phyloP scores from a whole-genome alignment of 2,329 filamentous ascomycete species.

The Graphilbum fragrans region DNA sequence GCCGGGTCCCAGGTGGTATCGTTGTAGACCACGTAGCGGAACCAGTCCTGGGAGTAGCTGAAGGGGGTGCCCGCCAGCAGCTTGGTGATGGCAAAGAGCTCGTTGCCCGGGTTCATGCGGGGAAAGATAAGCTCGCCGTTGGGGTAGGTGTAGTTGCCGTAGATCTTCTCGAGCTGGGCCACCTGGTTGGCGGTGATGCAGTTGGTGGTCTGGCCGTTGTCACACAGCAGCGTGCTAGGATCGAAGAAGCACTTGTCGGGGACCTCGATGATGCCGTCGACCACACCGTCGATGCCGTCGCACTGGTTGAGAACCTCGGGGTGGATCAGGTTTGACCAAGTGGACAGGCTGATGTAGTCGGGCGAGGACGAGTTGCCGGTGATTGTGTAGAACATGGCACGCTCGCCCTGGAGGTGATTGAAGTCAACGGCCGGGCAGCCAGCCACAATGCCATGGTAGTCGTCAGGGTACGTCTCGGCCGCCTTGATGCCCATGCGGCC shows the following conservation, averaged over 20 bases:
- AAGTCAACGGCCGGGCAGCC: slow-evolving; percentile 29
- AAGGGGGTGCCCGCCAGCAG: slow-evolving; percentile 28
- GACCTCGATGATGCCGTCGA: slow-evolving; percentile 6
- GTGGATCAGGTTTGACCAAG: slow-evolving; percentile 5
- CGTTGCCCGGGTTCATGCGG: slow-evolving; percentile 34
- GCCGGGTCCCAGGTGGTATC: slow-evolving; percentile 27
- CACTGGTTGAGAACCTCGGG: slow-evolving; percentile 6
- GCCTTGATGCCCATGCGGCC: slow-evolving; percentile 45
- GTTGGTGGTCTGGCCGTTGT: not conserved
- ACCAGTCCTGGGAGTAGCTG: slow-evolving; percentile 32
- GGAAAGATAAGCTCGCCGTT: slow-evolving; percentile 35
- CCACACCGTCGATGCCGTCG: slow-evolving; percentile 6
- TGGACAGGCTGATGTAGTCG: slow-evolving; percentile 2
- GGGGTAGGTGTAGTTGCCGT: slow-evolving; percentile 1
- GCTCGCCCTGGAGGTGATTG: slow-evolving; percentile 19
- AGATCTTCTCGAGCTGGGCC: slow-evolving; percentile 2
- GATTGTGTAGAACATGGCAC: slow-evolving; percentile 30
- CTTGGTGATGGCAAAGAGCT: slow-evolving; percentile 21
- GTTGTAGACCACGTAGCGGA: slow-evolving; percentile 33
- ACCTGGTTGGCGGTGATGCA: slow-evolving; percentile 5
- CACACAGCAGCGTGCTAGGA: slow-evolving; percentile 1
- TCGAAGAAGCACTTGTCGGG: slow-evolving; percentile 5
- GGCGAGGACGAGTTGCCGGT: slow-evolving; percentile 16
- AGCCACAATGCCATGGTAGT: slow-evolving; percentile 46
- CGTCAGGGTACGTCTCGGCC: slow-evolving; percentile 38